Conservation (phyloP, 1,284 basidiomycete genomes). For the Cryptococcus sp. region DNA sequence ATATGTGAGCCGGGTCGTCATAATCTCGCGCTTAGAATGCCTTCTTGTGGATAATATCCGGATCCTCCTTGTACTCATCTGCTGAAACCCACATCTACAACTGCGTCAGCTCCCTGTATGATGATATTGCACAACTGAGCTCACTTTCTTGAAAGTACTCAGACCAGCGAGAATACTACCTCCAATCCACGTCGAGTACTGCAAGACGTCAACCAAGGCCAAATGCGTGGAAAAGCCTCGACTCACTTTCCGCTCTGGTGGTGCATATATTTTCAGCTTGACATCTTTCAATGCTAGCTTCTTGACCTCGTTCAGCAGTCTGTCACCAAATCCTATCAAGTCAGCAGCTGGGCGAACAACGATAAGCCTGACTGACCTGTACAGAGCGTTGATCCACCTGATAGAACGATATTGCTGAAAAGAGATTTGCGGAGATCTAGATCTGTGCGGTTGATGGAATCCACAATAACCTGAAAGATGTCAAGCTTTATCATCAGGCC, state of each 20-base stretch:
- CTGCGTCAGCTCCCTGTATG: conserved; percentile 2
- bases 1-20: too few relatives aligned
- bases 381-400: conserved; percentile 92
- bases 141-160: conserved; percentile 94
- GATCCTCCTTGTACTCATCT: conserved; percentile 99
- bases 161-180: conserved; percentile 92
- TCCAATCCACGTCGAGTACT: conserved; percentile 98
- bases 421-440: conserved; percentile 87
- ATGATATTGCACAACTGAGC: conserved; percentile 7
- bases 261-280: conserved; percentile 99
- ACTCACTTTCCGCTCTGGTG: conserved; percentile 84
- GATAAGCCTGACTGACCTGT: conserved; percentile 59
- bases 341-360: conserved; percentile 5
- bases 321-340: conserved; percentile 82
- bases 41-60: conserved; percentile 80
- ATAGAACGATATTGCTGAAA: conserved; percentile 94
- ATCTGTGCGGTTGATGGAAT: conserved; percentile 53
- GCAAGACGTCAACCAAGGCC: neutral
- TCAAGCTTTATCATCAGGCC: neutral
- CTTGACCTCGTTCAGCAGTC: conserved; percentile 91
- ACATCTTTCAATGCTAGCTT: conserved; percentile 93
- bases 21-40: conserved; percentile 27
- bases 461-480: conserved; percentile 49
- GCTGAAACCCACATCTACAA: conserved; percentile 95
- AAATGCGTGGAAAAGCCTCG: neutral